Evolutionary conservation across 2,329 filamentous ascomycete genomes (phyloP), one percentile per base, ranked within the genome.

Genomic region (Emergomyces pasteurianus): DNA sequence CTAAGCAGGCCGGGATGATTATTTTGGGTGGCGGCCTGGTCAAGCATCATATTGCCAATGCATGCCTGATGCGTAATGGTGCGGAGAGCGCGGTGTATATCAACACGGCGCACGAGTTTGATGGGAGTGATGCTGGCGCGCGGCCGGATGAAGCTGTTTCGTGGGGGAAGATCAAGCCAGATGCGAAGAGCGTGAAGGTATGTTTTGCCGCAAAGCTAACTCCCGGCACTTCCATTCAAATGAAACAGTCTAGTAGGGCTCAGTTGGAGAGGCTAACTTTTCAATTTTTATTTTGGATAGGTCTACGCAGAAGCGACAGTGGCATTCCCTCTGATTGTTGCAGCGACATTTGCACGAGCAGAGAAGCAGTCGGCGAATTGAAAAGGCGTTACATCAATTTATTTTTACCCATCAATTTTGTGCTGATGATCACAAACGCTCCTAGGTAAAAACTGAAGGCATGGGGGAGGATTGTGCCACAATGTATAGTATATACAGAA

Each of bases 11-110:
- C 0, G 94, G 94, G 58, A 97, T 97, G 87, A 92, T 99, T 67
- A 90, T 99, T 60, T 80, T 99, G 0, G 94, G 94, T 0, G 94
- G 94, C 7, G 94, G 94, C 0, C 79, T 99, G n/a, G 83, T 99
- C 69, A 99, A 99, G 78, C 94, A 99, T 70, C 94, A 99, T 74
- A 97, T 99, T 71, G 92, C 94, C 58, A 99, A 99, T 73, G 94
- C 94, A 2, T 96, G 91, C 68, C 75, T 99, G 68, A 97, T 99
- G 94, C 85, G 94, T 57, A 99, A 99, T 69, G 94, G 94, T 1
- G 94, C 94, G 18, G 94, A 99, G 74, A 92, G 89, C 64, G 94
- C 94, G 1, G 94, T 99, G 1, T 99, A 96, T 73, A 90, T 99
- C 74, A 99, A 99, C 75, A 99, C 94, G 0, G 94, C 86, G 0